These are phyloP conservation scores for Carex parvula DNA, from an alignment of 176 grass and related monocot species.

Conservation along the genomic window DNA sequence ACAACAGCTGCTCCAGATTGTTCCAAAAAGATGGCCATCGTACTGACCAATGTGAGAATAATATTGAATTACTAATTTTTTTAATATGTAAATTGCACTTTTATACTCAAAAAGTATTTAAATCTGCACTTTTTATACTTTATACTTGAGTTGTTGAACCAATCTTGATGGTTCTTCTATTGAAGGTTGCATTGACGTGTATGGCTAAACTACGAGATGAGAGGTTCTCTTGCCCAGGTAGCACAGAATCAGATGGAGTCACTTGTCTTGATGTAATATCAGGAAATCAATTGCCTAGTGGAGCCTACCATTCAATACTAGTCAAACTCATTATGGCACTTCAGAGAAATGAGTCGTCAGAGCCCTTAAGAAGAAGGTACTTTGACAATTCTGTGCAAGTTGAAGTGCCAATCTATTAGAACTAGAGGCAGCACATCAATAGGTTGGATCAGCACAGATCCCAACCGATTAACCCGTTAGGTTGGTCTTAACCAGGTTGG, in stretches of 20 bases:
- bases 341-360: slow-evolving; percentile 77
- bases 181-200: slow-evolving; percentile 89
- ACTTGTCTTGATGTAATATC: slow-evolving; percentile 80
- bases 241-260: slow-evolving; percentile 79
- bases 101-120: not conserved
- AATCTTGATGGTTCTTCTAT: slow-evolving; percentile 9
- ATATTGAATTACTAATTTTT: not conserved
- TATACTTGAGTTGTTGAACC: not conserved
- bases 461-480: not conserved
- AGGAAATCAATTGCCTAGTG: slow-evolving; percentile 74
- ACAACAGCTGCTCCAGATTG: slow-evolving; percentile 89
- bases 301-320: slow-evolving; percentile 75
- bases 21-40: slow-evolving; percentile 80
- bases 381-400: not conserved
- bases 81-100: not conserved
- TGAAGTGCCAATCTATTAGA: not conserved
- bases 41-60: slow-evolving; percentile 81
- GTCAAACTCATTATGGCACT: slow-evolving; percentile 87
- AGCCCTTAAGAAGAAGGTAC: slow-evolving; percentile 94
- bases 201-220: slow-evolving; percentile 97
- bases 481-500: not conserved
- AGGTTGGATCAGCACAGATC: not conserved
- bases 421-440: not conserved
- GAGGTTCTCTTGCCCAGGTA: slow-evolving; percentile 71
- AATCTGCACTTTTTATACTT: not conserved